Base-by-base conservation (phyloP, 2,329 filamentous ascomycete species). In the Microascus cirrosus region DNA sequence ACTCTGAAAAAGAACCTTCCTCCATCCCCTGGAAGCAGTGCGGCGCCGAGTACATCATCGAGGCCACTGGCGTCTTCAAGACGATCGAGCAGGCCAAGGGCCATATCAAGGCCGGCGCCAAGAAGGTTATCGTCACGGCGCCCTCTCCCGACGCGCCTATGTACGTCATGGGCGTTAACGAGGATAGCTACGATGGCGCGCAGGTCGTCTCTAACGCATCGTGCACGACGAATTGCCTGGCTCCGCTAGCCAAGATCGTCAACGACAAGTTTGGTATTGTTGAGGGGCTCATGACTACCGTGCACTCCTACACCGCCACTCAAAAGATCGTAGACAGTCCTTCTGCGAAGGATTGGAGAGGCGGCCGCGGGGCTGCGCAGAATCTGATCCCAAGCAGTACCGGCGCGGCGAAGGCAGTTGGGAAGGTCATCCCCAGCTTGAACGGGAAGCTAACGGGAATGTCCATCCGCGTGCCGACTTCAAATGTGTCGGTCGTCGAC, bases 381-480 rank as follows among this genome's bases (percentile, higher is more conserved):
- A 97, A 99, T 88, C 97, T 97, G 84, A 97, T 99, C 73, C 94
- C 94, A 77, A 90, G 86, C 82, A 95, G 90, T 85, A 99, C 94
- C 65, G 94, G 94, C 86, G 94, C 94, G 76, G 94, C 94, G 75
- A 99, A 99, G 90, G 94, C 94, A 73, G 94, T 99, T 80, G 94
- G 94, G 81, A 99, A 99, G 88, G 94, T 97, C 82, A 97, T 97
- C 71, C 94, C 94, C 68, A 80, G 84, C 68, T 86, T 99, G 67
- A 97, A 97, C 81, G 94, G 94, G 85, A 99, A 99, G 87, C 90
- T 97, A 66, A 99, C 94, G 66, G 94, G 94, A 81, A 97, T 99
- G 94, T 84, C 94, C 71, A 94, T 99, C 89, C 94, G 94, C 88
- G 93, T 99, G 60, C 94, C 94, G 67, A 97, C 94, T 67, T 78